phyloP scores from a whole-genome alignment of 345 rosid genomes.

The Salix koriyanagi region DNA sequence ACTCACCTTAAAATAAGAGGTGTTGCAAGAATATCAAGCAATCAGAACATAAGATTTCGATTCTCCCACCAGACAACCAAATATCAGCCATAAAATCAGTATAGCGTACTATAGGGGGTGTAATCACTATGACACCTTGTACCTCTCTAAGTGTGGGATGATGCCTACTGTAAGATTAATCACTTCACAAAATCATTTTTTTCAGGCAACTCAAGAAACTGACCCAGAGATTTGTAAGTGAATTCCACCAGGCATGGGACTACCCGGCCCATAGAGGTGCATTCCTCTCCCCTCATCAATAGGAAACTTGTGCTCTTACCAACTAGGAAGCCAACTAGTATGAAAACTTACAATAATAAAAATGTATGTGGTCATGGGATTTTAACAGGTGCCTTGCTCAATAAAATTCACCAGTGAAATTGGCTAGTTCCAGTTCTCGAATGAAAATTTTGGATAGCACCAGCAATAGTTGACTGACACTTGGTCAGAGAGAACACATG shows the following conservation, averaged over 20 bases:
- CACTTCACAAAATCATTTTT: neutral
- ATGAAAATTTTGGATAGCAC: neutral
- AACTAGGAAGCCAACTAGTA: neutral
- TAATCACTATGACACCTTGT: neutral
- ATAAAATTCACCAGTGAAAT: neutral
- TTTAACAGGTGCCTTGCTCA: neutral
- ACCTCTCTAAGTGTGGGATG: neutral
- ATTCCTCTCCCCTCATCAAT: too few relatives aligned
- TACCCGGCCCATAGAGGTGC: neutral
- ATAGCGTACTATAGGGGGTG: neutral
- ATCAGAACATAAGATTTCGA: neutral
- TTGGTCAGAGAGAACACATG: neutral
- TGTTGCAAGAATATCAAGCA: neutral
- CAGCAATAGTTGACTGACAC: neutral
- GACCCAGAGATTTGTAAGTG: neutral
- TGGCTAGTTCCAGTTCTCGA: neutral
- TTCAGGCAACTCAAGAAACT: neutral
- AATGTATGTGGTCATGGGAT: neutral
- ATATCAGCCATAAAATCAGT: neutral
- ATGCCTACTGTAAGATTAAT: neutral
- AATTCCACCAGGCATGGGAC: neutral
- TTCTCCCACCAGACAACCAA: neutral
- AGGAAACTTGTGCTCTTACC: neutral
- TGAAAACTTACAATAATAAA: neutral
- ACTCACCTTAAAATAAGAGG: neutral